Conservation (phyloP, 2,329 filamentous ascomycete species). For the Aspergillus pseudotamarii region DNA sequence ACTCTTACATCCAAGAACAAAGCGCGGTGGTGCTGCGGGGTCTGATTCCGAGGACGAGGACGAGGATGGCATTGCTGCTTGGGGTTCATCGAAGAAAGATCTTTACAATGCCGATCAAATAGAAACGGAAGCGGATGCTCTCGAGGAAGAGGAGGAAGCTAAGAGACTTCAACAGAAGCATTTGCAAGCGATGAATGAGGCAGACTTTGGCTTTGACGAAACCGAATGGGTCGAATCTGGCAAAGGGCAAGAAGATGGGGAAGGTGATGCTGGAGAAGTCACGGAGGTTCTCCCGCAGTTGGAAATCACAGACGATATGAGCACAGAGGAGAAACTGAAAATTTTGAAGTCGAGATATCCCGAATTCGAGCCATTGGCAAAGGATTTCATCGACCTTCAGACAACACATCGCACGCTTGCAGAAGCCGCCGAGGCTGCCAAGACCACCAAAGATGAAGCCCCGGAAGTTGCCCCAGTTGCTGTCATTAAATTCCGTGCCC, state of each 20-base stretch:
- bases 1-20: slow-evolving; percentile 16
- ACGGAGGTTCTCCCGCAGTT: slow-evolving; percentile 85
- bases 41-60: slow-evolving; percentile 44
- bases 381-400: slow-evolving; percentile 76
- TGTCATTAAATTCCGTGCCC: slow-evolving; percentile 74
- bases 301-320: slow-evolving; percentile 79
- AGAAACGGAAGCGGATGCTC: slow-evolving; percentile 71
- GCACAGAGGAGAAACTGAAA: slow-evolving; percentile 70
- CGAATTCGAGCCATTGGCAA: slow-evolving; percentile 83
- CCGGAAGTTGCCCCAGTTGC: slow-evolving; percentile 54
- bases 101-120: slow-evolving; percentile 88
- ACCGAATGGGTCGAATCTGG: slow-evolving; percentile 74
- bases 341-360: slow-evolving; percentile 82
- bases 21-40: slow-evolving; percentile 19
- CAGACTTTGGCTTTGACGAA: slow-evolving; percentile 92
- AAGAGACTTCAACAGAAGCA: slow-evolving; percentile 88
- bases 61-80: slow-evolving; percentile 66
- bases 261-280: slow-evolving; percentile 60
- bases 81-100: slow-evolving; percentile 85
- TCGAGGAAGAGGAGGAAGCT: slow-evolving; percentile 91
- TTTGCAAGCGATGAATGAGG: slow-evolving; percentile 81
- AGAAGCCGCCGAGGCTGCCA: slow-evolving; percentile 60
- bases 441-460: slow-evolving; percentile 45
- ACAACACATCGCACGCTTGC: slow-evolving; percentile 61
- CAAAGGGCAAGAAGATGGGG: slow-evolving; percentile 48